These are phyloP conservation scores for Carnegiea gigantea DNA, from an alignment of 179 eudicot genomes.

Conservation along the genomic window DNA sequence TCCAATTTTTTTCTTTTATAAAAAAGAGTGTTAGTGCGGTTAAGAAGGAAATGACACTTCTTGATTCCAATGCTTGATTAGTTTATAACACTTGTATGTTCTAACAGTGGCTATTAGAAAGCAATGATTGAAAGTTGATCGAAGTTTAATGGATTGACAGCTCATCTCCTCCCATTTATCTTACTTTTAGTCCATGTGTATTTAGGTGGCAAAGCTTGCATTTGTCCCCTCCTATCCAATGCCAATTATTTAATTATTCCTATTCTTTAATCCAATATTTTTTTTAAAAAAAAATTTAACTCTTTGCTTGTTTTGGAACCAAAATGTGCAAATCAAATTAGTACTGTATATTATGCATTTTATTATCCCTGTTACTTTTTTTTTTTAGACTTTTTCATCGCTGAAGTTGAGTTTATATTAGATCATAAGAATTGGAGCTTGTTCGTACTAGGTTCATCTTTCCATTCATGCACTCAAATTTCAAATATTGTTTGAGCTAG, in stretches of 20 bases:
- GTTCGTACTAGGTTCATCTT: too few relatives aligned
- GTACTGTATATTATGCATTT: too few relatives aligned
- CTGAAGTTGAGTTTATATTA: too few relatives aligned
- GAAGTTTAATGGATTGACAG: neutral
- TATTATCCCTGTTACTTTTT: too few relatives aligned
- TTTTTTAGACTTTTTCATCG: too few relatives aligned
- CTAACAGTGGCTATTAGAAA: neutral
- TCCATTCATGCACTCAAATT: too few relatives aligned
- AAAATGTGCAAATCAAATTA: too few relatives aligned
- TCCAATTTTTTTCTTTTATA: too few relatives aligned
- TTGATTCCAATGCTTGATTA: neutral
- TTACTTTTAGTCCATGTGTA: constrained; percentile 13
- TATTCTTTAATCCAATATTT: too few relatives aligned
- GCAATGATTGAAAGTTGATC: constrained; percentile 17
- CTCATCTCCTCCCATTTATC: neutral
- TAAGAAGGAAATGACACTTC: neutral
- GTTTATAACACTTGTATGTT: neutral
- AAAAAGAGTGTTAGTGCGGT: neutral
- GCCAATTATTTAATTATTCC: neutral
- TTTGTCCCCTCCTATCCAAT: neutral
- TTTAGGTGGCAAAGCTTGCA: constrained; percentile 17
- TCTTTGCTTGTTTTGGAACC: neutral
- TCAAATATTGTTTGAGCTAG: too few relatives aligned
- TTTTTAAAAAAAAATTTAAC: neutral
- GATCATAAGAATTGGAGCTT: too few relatives aligned